These are phyloP conservation scores for Cercospora berteroae DNA, from an alignment of 2,329 filamentous ascomycete genomes.

Conservation along the genomic window DNA sequence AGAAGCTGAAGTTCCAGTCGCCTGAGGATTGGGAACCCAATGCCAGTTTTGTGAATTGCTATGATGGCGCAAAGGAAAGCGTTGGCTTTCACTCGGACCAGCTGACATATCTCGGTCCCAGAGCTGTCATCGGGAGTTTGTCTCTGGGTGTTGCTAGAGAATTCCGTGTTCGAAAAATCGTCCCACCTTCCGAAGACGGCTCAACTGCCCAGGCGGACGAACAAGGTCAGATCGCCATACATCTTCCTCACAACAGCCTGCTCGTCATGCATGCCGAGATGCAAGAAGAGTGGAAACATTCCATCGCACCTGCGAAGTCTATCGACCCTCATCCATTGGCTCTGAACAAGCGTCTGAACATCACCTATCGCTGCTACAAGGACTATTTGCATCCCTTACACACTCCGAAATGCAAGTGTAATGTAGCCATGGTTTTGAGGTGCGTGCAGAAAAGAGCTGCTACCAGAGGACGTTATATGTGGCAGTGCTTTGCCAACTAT, in stretches of 20 bases:
- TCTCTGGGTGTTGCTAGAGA: conserved; percentile 90
- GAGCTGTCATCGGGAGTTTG: conserved; percentile 82
- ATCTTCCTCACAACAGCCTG: conserved; percentile 90
- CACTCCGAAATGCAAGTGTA: conserved; percentile 77
- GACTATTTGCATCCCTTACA: conserved; percentile 70
- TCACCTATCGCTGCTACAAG: conserved; percentile 89
- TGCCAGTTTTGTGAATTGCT: conserved; percentile 92
- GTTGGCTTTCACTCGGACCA: conserved; percentile 94
- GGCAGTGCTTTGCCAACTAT: conserved; percentile 84
- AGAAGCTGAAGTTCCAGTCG: conserved; percentile 76
- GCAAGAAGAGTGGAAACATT: conserved; percentile 97
- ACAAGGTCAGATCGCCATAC: conserved; percentile 85
- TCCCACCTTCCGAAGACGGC: conserved; percentile 50
- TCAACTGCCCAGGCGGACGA: conserved; percentile 53
- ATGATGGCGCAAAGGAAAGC: conserved; percentile 73
- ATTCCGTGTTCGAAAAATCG: conserved; percentile 78
- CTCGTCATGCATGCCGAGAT: conserved; percentile 96
- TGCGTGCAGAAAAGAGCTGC: conserved; percentile 77
- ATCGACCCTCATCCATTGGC: conserved; percentile 84
- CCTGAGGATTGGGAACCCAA: conserved; percentile 76
- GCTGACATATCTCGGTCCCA: conserved; percentile 86
- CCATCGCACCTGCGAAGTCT: conserved; percentile 68
- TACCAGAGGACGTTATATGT: conserved; percentile 79
- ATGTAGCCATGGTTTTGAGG: conserved; percentile 65
- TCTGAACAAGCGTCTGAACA: conserved; percentile 78